Evolutionary conservation across 164 flowering plant genomes (phyloP).

Genomic region (Stephania japonica): DNA sequence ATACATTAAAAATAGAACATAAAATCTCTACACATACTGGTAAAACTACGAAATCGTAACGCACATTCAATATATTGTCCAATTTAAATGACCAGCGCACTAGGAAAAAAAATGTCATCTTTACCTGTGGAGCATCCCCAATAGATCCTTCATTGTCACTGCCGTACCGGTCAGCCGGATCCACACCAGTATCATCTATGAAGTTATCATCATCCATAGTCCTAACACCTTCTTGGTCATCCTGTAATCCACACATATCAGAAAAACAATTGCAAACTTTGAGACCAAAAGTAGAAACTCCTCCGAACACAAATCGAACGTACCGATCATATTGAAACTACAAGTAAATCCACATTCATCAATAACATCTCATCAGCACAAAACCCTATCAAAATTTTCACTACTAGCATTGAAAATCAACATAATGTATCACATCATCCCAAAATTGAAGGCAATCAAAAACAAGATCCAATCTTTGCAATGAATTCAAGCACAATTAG

Average conservation of each 20-base stretch:
- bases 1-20: no score
- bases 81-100: no score
- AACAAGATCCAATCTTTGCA: no score
- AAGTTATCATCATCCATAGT: conserved; percentile 85
- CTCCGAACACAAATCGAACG: background rate
- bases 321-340: background rate
- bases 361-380: conserved; percentile 4
- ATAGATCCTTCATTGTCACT: conserved; percentile 63
- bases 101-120: background rate
- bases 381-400: background rate
- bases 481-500: background rate
- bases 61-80: no score
- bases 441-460: background rate
- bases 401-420: background rate
- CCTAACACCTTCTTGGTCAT: conserved; percentile 76
- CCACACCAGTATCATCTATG: conserved; percentile 88
- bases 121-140: conserved; percentile 74
- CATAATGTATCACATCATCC: no score
- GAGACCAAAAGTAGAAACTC: background rate
- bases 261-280: background rate
- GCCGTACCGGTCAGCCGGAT: conserved; percentile 65
- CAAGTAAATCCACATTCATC: background rate
- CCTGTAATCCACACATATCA: conserved; percentile 32
- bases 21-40: no score
- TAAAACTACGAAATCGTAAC: no score